Evolutionary conservation across 208 protist species (phyloP), one percentile per base, ranked within the genome.

Genomic region (Crithidia expoeki): DNA sequence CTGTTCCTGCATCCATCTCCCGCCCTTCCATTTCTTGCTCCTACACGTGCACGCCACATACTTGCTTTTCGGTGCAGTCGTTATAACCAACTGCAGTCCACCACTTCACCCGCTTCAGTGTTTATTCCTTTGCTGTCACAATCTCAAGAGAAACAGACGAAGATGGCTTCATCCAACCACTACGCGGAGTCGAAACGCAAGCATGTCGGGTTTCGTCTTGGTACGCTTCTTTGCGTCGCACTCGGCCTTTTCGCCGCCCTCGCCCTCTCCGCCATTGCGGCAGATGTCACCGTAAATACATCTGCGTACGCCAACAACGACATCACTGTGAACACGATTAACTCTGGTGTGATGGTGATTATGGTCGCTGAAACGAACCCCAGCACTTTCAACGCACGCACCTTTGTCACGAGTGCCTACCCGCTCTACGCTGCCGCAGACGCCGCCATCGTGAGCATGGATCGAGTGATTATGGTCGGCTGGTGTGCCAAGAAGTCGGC

Each of bases 221-320:
- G 27, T 34, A 23, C 60, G 28, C 10, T 40, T 32, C 33, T 50
- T 16, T 19, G 38, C 17, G 33, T 51, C 21, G n/a, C 44, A 1
- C n/a, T 42, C 9, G 42, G 49, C 2, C 36, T 72, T 16, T 32
- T 62, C 23, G 27, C 59, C 32, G 23, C 23, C 46, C 21, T 62
- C 36, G 32, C 60, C 12, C 17, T 66, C 28, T 62, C 56, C 21
- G 56, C 16, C 12, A 19, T 25, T 7, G 58, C 27, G 14, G 58
- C 58, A 6, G 51, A 33, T 36, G 60, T 42, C 12, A 36, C 36
- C 30, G 38, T 61, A 49, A 56, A 74, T 44, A 40, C 60, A 1
- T 61, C 49, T 9, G 28, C 21, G 19, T 62, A 74, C 42, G 60
- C 23, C 33, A 74, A 68, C 69, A 62, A 40, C 50, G 69, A 74